Evolutionary conservation across 1,139 yeast genomes (phyloP), one percentile per base, ranked within the genome.

Genomic region (Candida sp.): DNA sequence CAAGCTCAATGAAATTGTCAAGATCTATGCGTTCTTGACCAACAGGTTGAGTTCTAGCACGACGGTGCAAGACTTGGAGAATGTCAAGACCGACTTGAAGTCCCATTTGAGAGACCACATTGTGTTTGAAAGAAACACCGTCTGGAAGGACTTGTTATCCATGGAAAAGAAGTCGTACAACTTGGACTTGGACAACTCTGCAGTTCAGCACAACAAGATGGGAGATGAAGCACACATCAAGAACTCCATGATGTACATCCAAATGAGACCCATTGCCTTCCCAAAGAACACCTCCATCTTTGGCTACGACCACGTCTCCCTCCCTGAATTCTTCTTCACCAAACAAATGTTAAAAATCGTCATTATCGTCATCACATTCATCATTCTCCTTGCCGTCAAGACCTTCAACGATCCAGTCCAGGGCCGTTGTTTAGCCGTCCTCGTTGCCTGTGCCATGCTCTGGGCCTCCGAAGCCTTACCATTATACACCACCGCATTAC

Each of bases 401-500:
- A 90, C 96, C 2, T 79, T 88, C 58, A 78, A 81, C 42, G 89
- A 88, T 55, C 79, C 79, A 33, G 94, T 88, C 61, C 86, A 85
- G 63, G 77, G 71, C 28, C 84, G 92, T 61, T 90, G 97, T 70
- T 78, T 93, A 65, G 97, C 98, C 1, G 80, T 93, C 8, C 81
- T 93, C 53, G 84, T 87, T 7, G 83, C 88, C 48, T 82, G 92
- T 7, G 94, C 98, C 0, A 68, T 91, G 60, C 73, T 91, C 39
- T 93, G 98, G 98, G 98, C 98, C 1, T 85, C 96, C 3, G 98
- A 93, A 65, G 88, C 97, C 0, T 81, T 93, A 57, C 98, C 98
- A 7, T 73, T 93, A 46, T 92, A 89, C 67, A 90, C 87, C 12
- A 93, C 98, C 6, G 85, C 97, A 1, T 69, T 93, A 63, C 67